phyloP scores from a whole-genome alignment of 2,329 filamentous ascomycete genomes.

The Talaromyces albobiverticillius region DNA sequence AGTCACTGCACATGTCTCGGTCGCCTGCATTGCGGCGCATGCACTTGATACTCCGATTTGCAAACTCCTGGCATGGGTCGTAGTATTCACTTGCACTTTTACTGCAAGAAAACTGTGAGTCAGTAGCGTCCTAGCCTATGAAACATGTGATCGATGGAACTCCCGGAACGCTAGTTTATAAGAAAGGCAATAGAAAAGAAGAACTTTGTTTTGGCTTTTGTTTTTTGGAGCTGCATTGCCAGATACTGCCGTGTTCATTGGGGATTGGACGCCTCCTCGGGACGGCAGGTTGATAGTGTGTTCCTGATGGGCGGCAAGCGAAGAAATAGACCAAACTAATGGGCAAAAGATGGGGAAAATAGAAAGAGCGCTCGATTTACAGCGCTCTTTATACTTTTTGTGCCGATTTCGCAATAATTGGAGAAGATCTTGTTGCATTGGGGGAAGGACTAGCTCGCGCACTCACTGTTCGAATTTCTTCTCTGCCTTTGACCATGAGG shows the following conservation, averaged over 20 bases:
- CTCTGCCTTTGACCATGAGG: constrained; percentile 54
- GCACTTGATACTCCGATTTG: constrained; percentile 79
- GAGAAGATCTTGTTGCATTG: background rate
- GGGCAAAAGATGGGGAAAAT: background rate
- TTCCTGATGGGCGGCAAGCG: background rate
- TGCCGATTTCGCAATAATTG: too few relatives aligned
- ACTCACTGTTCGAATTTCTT: constrained; percentile 63
- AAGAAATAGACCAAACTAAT: background rate
- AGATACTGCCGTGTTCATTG: constrained; percentile 11
- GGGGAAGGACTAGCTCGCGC: background rate
- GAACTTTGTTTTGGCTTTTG: background rate
- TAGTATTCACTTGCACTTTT: constrained; percentile 88
- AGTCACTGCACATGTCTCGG: constrained; percentile 85
- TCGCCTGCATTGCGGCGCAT: constrained; percentile 85
- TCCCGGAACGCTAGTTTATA: too few relatives aligned
- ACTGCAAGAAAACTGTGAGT: constrained; percentile 44
- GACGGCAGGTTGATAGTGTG: background rate
- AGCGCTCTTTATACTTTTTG: too few relatives aligned
- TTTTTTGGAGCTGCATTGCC: background rate
- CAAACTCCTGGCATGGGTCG: constrained; percentile 93
- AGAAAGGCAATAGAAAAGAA: too few relatives aligned
- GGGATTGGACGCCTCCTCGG: constrained; percentile 12
- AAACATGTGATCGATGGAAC: constrained; percentile 6
- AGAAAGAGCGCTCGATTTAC: background rate
- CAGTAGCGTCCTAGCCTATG: background rate